phyloP scores from a whole-genome alignment of 2,329 filamentous ascomycete species.

The Fusarium sp. region DNA sequence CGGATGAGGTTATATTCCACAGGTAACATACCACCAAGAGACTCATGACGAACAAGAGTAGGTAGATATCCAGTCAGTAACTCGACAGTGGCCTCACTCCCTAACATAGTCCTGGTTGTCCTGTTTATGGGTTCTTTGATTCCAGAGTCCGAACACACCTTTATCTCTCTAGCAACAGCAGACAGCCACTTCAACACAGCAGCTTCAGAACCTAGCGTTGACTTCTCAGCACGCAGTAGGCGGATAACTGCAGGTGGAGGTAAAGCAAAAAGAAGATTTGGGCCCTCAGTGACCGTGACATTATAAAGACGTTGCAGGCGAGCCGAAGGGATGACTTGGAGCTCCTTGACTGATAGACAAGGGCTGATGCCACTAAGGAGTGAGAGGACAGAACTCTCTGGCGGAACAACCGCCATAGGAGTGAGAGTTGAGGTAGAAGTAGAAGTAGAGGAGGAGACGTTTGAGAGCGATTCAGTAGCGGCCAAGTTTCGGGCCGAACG shows the following conservation, averaged over 20 bases:
- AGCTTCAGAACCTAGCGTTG: slow-evolving; percentile 60
- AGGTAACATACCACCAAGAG: slow-evolving; percentile 47
- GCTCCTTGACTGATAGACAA: slow-evolving; percentile 42
- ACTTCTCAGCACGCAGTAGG: slow-evolving; percentile 63
- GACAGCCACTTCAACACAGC: slow-evolving; percentile 61
- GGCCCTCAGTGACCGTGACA: slow-evolving; percentile 59
- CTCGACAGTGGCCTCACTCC: slow-evolving; percentile 9
- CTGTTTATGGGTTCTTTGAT: slow-evolving; percentile 16
- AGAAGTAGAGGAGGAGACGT: slow-evolving; percentile 8
- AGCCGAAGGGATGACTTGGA: slow-evolving; percentile 53
- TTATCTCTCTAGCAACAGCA: slow-evolving; percentile 37
- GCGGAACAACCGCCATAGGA: slow-evolving; percentile 42
- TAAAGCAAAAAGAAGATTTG: slow-evolving; percentile 58
- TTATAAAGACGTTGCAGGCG: slow-evolving; percentile 60
- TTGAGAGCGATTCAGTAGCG: slow-evolving; percentile 39
- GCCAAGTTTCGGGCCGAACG: slow-evolving; percentile 46
- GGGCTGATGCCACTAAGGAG: slow-evolving; percentile 46
- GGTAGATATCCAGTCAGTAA: slow-evolving; percentile 56
- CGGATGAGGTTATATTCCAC: slow-evolving; percentile 61
- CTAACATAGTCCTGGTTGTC: neutral
- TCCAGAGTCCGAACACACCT: slow-evolving; percentile 8
- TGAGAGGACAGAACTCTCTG: slow-evolving; percentile 47
- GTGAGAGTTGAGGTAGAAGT: slow-evolving; percentile 23
- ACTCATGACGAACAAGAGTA: slow-evolving; percentile 56
- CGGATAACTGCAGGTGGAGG: slow-evolving; percentile 59